phyloP scores from a whole-genome alignment of 345 rosid species.

The Mercurialis annua region DNA sequence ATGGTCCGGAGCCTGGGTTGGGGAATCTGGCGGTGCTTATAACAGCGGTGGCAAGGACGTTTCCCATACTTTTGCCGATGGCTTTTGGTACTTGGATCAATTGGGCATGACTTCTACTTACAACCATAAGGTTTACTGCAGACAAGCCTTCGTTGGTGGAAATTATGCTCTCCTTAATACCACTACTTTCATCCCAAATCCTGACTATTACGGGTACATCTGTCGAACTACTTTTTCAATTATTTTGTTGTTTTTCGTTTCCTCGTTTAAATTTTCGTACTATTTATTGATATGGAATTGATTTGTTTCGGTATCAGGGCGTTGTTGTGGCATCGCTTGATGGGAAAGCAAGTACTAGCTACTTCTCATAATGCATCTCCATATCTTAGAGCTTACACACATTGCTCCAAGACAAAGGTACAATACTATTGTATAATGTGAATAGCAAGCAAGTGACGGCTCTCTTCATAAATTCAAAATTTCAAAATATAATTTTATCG shows the following conservation, averaged over 20 bases:
- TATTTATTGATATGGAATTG: not conserved
- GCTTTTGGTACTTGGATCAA: constrained; percentile 70
- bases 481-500: too few relatives aligned
- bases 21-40: constrained; percentile 68
- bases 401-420: constrained; percentile 49
- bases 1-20: constrained; percentile 57
- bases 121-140: constrained; percentile 60
- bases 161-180: constrained; percentile 61
- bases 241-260: not conserved
- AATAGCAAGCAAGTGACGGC: not conserved
- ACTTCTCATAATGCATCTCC: constrained; percentile 38
- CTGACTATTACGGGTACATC: constrained; percentile 55
- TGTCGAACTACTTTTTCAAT: not conserved
- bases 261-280: too few relatives aligned
- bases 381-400: constrained; percentile 44
- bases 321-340: constrained; percentile 58
- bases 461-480: too few relatives aligned
- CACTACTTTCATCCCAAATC: constrained; percentile 54
- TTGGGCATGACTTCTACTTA: constrained; percentile 56
- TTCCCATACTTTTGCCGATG: constrained; percentile 49
- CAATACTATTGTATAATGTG: not conserved
- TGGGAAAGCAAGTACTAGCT: constrained; percentile 48
- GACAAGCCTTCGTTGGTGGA: constrained; percentile 66
- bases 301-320: constrained; percentile 27
- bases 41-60: constrained; percentile 68